Base-by-base conservation (phyloP, 2,329 filamentous ascomycete genomes). In the Penicillium sp. region DNA sequence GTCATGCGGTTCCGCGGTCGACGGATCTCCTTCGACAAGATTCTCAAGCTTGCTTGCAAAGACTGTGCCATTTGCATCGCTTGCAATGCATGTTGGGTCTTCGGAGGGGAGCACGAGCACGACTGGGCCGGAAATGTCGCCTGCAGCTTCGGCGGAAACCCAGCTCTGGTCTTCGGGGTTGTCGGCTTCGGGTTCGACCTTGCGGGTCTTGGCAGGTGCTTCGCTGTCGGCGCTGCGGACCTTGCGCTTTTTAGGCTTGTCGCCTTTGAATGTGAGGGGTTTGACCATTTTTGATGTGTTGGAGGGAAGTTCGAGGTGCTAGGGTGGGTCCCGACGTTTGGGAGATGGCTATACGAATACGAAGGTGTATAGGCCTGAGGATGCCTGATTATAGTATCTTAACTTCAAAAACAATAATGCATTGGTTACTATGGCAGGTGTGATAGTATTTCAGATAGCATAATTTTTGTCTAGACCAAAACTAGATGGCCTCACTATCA, bases 181-280 rank as follows among this genome's bases (percentile, higher is more conserved):
- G 62, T 59, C 54, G 7, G 60, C 49, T 31, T 63, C 59, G 13
- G 57, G 43, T 27, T 54, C 39, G 49, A 67, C 64, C 67, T 69
- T 43, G 62, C 63, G 38, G 52, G 61, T 45, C 64, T 66, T 63
- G 42, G 63, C 52, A 31, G 27, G 46, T 0, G 52, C 70, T 27
- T 75, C 71, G 11, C 74, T 71, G 27, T 78, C 75, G 56, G 80
- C 77, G 42, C 84, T 79, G 45, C 82, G 76, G 64, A 90, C 86
- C 82, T 96, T 97, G 73, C 91, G 85, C 81, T 97, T 97, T 76
- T 94, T 96, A 56, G 85, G 78, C 78, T 94, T 97, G 78, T 99
- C 94, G 80, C 94, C 94, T 78, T 99, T 99, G 82, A 99, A 99
- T 46, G 86, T 82, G 55, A 99, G 84, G 45, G 93, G 87, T 73